phyloP scores from a whole-genome alignment of 805 yeast genomes.

The Candida sphagnicola region DNA sequence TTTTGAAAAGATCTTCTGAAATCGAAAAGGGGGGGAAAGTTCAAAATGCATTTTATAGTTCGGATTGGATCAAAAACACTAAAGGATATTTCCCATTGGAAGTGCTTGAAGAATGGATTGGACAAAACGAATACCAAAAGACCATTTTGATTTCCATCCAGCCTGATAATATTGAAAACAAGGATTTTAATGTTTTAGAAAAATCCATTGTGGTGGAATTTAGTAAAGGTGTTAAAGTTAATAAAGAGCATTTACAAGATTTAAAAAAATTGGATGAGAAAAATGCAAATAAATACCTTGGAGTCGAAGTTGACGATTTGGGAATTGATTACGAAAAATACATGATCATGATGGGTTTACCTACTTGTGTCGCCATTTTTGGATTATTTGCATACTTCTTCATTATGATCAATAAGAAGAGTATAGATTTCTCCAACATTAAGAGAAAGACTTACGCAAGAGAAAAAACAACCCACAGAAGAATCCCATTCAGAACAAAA shows the following conservation, averaged over 20 bases:
- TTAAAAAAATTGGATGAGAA: conserved; percentile 35
- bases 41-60: conserved; percentile 50
- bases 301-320: conserved; percentile 34
- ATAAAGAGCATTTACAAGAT: conserved; percentile 44
- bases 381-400: conserved; percentile 64
- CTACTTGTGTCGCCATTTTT: conserved; percentile 58
- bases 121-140: conserved; percentile 43
- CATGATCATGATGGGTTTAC: conserved; percentile 64
- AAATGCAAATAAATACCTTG: conserved; percentile 15
- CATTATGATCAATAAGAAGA: conserved; percentile 45
- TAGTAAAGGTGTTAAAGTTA: conserved; percentile 51
- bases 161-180: conserved; percentile 62
- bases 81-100: conserved; percentile 65
- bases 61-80: conserved; percentile 65
- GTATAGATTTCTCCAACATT: conserved; percentile 39
- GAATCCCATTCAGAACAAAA: conserved; percentile 23
- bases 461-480: conserved; percentile 23
- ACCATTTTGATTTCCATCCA: conserved; percentile 68
- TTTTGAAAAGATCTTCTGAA: conserved; percentile 27
- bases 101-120: conserved; percentile 61
- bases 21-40: conserved; percentile 37
- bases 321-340: conserved; percentile 54
- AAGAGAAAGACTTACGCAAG: conserved; percentile 29
- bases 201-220: conserved; percentile 42
- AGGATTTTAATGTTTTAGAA: conserved; percentile 54